A percentile compares a stretch with the other conserved stretches of the same genome.
Evolutionary conservation across 495 filamentous ascomycete genomes (phyloP).

Genomic region (Podospora pseudopauciseta): DNA sequence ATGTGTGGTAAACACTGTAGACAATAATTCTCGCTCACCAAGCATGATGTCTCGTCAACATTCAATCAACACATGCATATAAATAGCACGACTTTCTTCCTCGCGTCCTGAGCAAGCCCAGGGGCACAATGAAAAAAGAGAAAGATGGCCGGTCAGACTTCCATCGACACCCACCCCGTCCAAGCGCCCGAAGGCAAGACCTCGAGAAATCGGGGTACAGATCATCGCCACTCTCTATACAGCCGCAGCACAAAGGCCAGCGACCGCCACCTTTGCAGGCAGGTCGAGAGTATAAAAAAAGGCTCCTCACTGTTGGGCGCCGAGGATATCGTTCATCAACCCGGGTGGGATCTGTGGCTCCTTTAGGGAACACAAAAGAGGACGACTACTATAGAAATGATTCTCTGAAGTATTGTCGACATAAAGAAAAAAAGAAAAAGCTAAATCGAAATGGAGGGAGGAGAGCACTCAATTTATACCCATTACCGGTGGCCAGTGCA

Average conservation of each 20-base stretch:
- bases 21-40: slow-evolving; percentile 24
- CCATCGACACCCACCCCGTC: slow-evolving; percentile 58
- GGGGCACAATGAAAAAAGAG: slow-evolving; percentile 48
- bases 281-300: slow-evolving; percentile 47
- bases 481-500: slow-evolving; percentile 35
- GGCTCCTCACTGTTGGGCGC: slow-evolving; percentile 55
- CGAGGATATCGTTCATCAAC: slow-evolving; percentile 61
- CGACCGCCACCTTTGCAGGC: slow-evolving; percentile 49
- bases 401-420: slow-evolving; percentile 76
- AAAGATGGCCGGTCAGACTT: slow-evolving; percentile 58
- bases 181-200: slow-evolving; percentile 53
- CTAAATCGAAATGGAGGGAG: slow-evolving; percentile 23
- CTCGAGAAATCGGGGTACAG: slow-evolving; percentile 50
- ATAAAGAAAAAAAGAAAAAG: slow-evolving; percentile 42
- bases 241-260: slow-evolving; percentile 29
- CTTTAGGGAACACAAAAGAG: slow-evolving; percentile 73
- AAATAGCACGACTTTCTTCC: slow-evolving; percentile 33
- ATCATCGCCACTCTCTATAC: slow-evolving; percentile 64
- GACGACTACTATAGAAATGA: slow-evolving; percentile 89
- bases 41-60: too few species aligned
- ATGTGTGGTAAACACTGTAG: slow-evolving; percentile 21
- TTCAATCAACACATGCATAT: too few species aligned
- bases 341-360: slow-evolving; percentile 61
- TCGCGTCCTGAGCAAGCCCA: slow-evolving; percentile 38
- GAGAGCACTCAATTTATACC: slow-evolving; percentile 32